These are phyloP conservation scores for Lentinus tigrinus DNA, from an alignment of 768 basidiomycete species.

Conservation along the genomic window DNA sequence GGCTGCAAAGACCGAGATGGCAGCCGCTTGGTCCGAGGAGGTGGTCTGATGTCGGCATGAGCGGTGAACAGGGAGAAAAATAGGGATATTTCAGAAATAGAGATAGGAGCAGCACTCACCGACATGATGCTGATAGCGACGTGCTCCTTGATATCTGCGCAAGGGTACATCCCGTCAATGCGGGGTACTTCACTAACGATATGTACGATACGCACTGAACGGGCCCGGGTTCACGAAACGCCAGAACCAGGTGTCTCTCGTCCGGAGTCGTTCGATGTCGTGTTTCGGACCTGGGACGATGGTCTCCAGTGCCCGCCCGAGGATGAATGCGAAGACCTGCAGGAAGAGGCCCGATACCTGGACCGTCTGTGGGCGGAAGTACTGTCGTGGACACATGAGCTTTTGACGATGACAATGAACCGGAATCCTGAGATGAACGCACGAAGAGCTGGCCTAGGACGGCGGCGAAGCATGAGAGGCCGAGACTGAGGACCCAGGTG, in stretches of 20 bases:
- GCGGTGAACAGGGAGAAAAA: too few relatives aligned
- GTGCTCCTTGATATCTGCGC: conserved; percentile 37
- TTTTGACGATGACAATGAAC: too few relatives aligned
- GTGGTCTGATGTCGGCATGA: conserved; percentile 8
- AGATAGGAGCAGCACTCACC: too few relatives aligned
- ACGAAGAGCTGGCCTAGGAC: conserved; percentile 46
- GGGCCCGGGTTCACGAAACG: conserved; percentile 30
- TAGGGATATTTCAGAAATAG: too few relatives aligned
- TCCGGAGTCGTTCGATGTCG: conserved; percentile 19
- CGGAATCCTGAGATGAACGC: conserved; percentile 18
- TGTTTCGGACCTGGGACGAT: conserved; percentile 24
- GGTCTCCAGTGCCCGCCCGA: conserved; percentile 25
- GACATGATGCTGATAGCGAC: conserved; percentile 31
- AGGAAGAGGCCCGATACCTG: conserved; percentile 24
- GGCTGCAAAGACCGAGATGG: conserved; percentile 26
- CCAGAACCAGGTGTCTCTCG: conserved; percentile 24
- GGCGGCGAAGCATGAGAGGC: conserved; percentile 33
- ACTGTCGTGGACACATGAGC: conserved; percentile 1
- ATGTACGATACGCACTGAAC: conserved; percentile 19
- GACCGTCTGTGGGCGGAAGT: conserved; percentile 25
- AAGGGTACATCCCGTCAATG: not conserved
- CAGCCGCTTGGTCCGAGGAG: conserved; percentile 26
- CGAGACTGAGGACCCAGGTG: conserved; percentile 30
- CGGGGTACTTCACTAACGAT: not conserved
- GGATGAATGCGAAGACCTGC: conserved; percentile 26